Percentiles rank a stretch among this genome's conserved stretches.
Conservation (phyloP, 371 early-diverging fungal genomes). For the Rhizomucor pusillus region DNA sequence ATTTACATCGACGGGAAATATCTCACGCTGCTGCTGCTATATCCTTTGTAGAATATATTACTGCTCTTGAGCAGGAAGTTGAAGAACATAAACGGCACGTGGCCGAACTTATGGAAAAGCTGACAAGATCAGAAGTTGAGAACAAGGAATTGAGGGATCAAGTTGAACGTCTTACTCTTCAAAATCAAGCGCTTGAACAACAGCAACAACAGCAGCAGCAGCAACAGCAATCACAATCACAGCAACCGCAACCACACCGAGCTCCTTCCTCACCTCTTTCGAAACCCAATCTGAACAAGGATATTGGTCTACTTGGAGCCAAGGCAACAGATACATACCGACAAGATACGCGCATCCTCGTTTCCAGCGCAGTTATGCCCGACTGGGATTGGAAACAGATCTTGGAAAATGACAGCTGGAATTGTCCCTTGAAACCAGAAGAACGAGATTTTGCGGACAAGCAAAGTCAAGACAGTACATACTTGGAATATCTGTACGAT, state of each 20-base stretch:
- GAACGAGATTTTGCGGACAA: constrained; percentile 30
- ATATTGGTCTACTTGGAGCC: constrained; percentile 42
- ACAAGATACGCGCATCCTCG: constrained; percentile 44
- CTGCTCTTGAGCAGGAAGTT: constrained; percentile 77
- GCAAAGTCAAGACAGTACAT: constrained; percentile 14
- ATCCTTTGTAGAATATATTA: constrained; percentile 66
- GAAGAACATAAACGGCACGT: constrained; percentile 62
- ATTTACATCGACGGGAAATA: no score
- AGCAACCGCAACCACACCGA: constrained; percentile 9
- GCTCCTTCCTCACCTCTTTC: constrained; percentile 29
- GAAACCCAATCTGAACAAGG: constrained; percentile 46
- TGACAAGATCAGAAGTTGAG: constrained; percentile 51
- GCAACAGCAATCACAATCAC: constrained; percentile 9
- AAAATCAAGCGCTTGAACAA: constrained; percentile 31
- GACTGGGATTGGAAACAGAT: constrained; percentile 36
- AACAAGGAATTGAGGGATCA: constrained; percentile 57
- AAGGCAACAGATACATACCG: constrained; percentile 47
- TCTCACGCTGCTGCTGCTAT: no score
- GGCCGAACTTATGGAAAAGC: constrained; percentile 41
- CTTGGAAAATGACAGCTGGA: constrained; percentile 12
- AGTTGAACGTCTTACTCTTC: constrained; percentile 42
- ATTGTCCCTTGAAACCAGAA: constrained; percentile 26
- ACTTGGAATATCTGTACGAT: constrained; percentile 47
- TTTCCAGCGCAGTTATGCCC: constrained; percentile 49
- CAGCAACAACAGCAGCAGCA: constrained; percentile 10